Conservation (phyloP, 352 stramenopile species). For the Phytophthora vignae region DNA sequence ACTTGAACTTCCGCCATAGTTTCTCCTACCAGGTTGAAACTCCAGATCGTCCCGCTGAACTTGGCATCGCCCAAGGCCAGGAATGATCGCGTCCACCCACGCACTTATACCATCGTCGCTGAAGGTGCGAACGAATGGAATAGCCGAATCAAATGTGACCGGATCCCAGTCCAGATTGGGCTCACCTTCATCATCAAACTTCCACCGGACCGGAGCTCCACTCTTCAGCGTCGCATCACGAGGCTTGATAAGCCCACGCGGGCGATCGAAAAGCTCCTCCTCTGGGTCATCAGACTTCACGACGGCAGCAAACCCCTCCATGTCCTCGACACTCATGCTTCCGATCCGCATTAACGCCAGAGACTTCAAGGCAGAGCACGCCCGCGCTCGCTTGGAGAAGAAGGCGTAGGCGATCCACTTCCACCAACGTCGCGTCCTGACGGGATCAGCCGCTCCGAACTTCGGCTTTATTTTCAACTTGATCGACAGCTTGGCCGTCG, state of each 20-base stretch:
- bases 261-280: background rate
- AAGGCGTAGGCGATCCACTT: constrained; percentile 9
- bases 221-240: background rate
- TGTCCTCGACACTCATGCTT: constrained; percentile 1
- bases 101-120: background rate
- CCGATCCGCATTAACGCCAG: constrained; percentile 4
- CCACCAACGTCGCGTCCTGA: constrained; percentile 3
- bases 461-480: background rate
- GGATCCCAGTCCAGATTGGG: background rate
- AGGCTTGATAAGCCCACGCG: background rate
- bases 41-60: constrained; percentile 5
- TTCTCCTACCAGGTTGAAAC: background rate
- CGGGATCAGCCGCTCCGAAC: background rate
- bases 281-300: background rate
- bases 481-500: constrained; percentile 5
- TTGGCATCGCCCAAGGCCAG: constrained; percentile 6
- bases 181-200: background rate
- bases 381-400: constrained; percentile 15
- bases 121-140: background rate
- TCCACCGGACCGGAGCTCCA: constrained; percentile 1
- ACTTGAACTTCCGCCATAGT: background rate
- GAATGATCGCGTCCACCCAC: constrained; percentile 7
- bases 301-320: background rate
- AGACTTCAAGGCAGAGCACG: background rate
- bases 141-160: background rate